Conservation (phyloP, 148 eudicot species). For the Rheum nobile region DNA sequence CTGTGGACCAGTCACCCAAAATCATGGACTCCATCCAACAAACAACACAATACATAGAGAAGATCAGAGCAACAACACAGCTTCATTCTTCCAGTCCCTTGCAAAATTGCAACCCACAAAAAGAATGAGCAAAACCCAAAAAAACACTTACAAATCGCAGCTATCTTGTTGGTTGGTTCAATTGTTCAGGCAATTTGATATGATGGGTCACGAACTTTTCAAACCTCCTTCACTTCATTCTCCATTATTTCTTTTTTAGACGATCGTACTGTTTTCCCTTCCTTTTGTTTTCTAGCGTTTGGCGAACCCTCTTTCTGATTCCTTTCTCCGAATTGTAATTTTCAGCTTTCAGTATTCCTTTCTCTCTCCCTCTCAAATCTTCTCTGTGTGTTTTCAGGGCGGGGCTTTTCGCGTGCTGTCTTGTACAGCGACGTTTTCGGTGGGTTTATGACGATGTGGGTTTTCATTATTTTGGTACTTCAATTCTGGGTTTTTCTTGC, state of each 20-base stretch:
- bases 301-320: neutral
- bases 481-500: neutral
- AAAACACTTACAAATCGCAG: neutral
- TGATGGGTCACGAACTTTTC: neutral
- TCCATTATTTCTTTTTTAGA: neutral
- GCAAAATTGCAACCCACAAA: neutral
- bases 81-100: neutral
- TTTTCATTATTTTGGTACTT: neutral
- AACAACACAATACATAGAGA: neutral
- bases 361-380: neutral
- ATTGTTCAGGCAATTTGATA: neutral
- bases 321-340: neutral
- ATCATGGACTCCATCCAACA: neutral
- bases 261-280: neutral
- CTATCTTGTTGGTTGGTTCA: neutral
- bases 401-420: neutral
- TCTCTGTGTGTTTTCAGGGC: neutral
- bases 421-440: neutral
- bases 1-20: neutral
- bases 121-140: neutral
- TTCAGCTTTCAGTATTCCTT: neutral
- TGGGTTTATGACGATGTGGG: neutral
- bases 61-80: neutral
- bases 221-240: neutral
- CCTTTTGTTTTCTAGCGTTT: slow-evolving; percentile 5